phyloP scores from a whole-genome alignment of 345 rosid species.

The Luvunga scandens region DNA sequence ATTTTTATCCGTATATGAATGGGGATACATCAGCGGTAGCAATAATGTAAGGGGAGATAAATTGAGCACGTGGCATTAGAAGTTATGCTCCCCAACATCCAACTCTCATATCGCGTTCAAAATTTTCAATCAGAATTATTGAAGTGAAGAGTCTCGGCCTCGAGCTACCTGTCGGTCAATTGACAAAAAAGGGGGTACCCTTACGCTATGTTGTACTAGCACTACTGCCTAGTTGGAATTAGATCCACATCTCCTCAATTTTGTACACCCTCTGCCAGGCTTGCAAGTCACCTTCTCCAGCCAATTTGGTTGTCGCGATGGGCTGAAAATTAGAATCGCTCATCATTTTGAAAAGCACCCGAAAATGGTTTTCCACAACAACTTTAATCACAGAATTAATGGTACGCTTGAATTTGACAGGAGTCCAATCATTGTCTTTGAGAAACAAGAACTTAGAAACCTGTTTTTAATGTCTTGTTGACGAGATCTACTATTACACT shows the following conservation, averaged over 20 bases:
- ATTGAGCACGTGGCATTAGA: constrained; percentile 5
- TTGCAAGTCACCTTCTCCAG: constrained; percentile 19
- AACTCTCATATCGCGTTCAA: background rate
- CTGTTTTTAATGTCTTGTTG: too few relatives aligned
- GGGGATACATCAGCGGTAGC: background rate
- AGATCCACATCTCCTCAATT: constrained; percentile 11
- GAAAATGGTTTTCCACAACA: background rate
- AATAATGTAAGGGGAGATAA: background rate
- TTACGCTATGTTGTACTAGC: background rate
- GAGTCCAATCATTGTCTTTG: too few relatives aligned
- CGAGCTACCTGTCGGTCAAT: constrained; percentile 13
- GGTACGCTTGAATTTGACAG: too few relatives aligned
- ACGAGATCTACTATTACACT: too few relatives aligned
- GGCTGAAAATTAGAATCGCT: background rate
- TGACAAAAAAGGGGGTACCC: background rate
- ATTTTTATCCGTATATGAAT: background rate
- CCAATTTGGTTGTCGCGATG: background rate
- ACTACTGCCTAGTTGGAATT: constrained; percentile 9
- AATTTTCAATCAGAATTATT: constrained; percentile 13
- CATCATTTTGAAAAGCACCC: background rate
- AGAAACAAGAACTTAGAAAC: too few relatives aligned
- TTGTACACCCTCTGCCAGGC: constrained; percentile 29
- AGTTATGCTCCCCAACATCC: constrained; percentile 9
- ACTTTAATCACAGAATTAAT: background rate
- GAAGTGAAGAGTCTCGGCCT: background rate